These are phyloP conservation scores for Gentiana dahurica DNA, from an alignment of 257 asterid species.

Conservation along the genomic window DNA sequence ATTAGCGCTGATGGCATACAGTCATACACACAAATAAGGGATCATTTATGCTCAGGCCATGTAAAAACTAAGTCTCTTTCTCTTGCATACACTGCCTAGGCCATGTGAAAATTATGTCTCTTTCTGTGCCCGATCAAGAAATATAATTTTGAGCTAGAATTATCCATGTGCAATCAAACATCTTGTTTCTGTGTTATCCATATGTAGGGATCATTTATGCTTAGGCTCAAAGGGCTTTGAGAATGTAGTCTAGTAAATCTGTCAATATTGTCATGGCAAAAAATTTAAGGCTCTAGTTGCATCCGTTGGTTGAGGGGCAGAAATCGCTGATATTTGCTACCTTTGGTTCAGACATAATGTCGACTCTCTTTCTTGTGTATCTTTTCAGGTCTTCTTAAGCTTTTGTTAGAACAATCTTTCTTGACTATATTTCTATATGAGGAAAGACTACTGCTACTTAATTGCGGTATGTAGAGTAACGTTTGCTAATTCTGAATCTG, in stretches of 20 bases:
- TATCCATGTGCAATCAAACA: too few species aligned
- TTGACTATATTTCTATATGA: neutral
- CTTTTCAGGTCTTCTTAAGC: neutral
- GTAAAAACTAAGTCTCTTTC: too few species aligned
- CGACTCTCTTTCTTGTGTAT: neutral
- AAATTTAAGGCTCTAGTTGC: too few species aligned
- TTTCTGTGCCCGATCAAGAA: neutral
- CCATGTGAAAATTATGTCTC: neutral
- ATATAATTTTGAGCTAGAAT: neutral
- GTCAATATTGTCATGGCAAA: neutral
- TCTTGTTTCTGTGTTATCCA: too few species aligned
- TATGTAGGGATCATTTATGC: too few species aligned
- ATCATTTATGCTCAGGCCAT: too few species aligned
- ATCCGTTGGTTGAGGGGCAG: too few species aligned
- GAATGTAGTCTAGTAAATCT: neutral
- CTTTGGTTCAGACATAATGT: too few species aligned
- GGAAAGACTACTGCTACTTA: neutral
- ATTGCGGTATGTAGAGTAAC: neutral
- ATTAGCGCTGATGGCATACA: too few species aligned
- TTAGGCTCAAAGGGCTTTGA: neutral
- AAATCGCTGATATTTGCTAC: too few species aligned
- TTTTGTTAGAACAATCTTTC: neutral
- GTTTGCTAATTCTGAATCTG: slow-evolving; percentile 11
- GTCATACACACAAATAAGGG: too few species aligned
- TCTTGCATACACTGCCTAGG: too few species aligned